Evolutionary conservation across 805 yeast species (phyloP), one percentile per base, ranked within the genome.

Genomic region (Wickerhamiella sorbophila): DNA sequence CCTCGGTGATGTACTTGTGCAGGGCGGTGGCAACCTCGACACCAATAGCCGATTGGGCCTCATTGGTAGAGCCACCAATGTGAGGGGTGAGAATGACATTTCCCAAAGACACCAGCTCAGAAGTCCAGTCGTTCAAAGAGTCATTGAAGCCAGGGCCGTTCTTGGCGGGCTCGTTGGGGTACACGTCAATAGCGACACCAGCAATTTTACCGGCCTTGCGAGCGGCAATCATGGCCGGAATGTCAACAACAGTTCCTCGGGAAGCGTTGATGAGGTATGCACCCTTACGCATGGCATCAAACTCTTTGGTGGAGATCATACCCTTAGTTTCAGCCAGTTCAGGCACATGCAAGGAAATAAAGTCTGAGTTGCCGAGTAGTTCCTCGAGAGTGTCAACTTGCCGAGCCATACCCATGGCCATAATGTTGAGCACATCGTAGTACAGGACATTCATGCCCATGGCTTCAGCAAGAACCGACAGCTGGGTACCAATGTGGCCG

Each of bases 11-110:
- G 69, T 86, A 91, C 60, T 83, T 84, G 50, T 87, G 71, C 56
- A 91, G 71, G 32, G 94, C 77, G 36, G 80, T 70, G 46, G 79
- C 84, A 47, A 91, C 98, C 69, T 91, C 98, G 47, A 88, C 70
- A 67, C 98, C 98, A 58, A 91, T 91, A 33, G 97, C 94, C 43
- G 83, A 73, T 72, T 91, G 98, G 31, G 98, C 98, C 70, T 91
- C 98, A 65, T 88, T 97, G 38, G 98, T 91, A 40, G 96, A 86
- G 52, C 98, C 98, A 66, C 98, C 98, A 54, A 91, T 91, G 61
- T 91, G 98, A 27, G 98, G 98, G 42, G 97, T 79, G 57, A 91
- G 72, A 51, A 91, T 86, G 48, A 88, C 76, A 65, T 91, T 91
- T 66, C 87, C 77, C 60, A 86, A 72, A 9, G 81, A 67, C 52